Evolutionary conservation across 768 basidiomycete genomes (phyloP), one percentile per base, ranked within the genome.

Genomic region (Pluteus cervinus): DNA sequence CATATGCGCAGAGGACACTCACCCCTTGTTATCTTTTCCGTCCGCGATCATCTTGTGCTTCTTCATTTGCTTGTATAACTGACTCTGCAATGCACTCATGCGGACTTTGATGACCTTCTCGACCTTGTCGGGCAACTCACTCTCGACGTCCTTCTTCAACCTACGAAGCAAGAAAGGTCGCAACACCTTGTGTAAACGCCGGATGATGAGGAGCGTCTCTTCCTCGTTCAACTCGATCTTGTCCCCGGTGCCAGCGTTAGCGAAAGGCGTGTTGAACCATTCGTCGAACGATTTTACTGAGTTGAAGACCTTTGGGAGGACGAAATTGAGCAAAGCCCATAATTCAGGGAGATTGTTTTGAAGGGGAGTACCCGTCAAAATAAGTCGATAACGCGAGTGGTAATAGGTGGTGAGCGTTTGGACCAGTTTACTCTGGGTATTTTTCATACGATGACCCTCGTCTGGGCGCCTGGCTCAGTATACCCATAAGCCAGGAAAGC

Each of bases 191-290:
- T 96, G 92, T 60, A 90, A 61, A 54, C 96, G 93, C 39, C 93
- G 83, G 55, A 99, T 96, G 54, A 99, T 90, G 40, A 98, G 83
- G 24, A 98, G 71, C 3, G 90, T 87, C 68, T 99, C 96, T 86
- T 98, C 96, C 85, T 99, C 96, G 64, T 94, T 96, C 67, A 98
- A 61, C 69, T 96, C 92, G 55, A 98, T 94, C 76, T 94, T 96
- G 65, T 99, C 96, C 7, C 86, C 85, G 0, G 88, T 87, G 21
- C 94, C 94, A n/a, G 92, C 90, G 61, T 90, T 97, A 42, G 96
- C 94, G 48, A 99, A 99, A 0, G 96, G 96, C 2, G 94, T 96
- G 66, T 97, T 98, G 74, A 98, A 99, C 96, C 96, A 99, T 55
- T 98, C 96, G 52, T 98, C 96, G 57, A 99, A 98, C 15, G 92